phyloP scores from a whole-genome alignment of 768 basidiomycete species.

The Russula dissimulans region DNA sequence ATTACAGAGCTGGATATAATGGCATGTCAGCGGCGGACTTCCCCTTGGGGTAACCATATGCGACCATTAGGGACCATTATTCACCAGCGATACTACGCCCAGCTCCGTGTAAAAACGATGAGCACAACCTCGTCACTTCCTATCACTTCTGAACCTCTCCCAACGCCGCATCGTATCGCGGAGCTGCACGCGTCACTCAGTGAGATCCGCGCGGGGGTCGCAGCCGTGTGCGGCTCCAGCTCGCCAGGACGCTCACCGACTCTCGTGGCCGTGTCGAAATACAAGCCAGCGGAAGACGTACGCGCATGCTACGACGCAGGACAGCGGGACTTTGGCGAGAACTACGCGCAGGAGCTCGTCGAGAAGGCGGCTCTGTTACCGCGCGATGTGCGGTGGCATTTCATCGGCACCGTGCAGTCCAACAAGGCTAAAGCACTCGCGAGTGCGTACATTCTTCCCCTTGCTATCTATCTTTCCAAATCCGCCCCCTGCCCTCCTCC shows the following conservation, averaged over 20 bases:
- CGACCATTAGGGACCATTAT: neutral
- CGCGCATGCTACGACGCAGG: conserved; percentile 71
- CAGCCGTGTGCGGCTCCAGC: conserved; percentile 26
- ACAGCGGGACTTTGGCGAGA: conserved; percentile 93
- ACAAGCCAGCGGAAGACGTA: conserved; percentile 84
- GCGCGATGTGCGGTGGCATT: conserved; percentile 38
- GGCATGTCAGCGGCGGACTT: no score
- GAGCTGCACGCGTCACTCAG: conserved; percentile 47
- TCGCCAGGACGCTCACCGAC: conserved; percentile 25
- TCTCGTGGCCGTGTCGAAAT: conserved; percentile 88
- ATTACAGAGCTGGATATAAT: neutral
- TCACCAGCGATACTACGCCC: neutral
- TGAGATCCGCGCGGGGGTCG: conserved; percentile 44
- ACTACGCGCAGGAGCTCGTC: conserved; percentile 89
- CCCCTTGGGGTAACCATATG: no score
- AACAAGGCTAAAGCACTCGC: conserved; percentile 16
- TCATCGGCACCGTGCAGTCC: conserved; percentile 10
- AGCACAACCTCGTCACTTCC: neutral
- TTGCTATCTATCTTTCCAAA: no score
- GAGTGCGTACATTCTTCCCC: neutral
- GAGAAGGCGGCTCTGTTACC: conserved; percentile 52
- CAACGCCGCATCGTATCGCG: conserved; percentile 35
- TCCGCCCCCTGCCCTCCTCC: neutral
- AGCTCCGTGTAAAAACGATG: neutral
- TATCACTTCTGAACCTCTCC: neutral